Conservation (phyloP, 441 rosid genomes). For the California macrophylla region DNA sequence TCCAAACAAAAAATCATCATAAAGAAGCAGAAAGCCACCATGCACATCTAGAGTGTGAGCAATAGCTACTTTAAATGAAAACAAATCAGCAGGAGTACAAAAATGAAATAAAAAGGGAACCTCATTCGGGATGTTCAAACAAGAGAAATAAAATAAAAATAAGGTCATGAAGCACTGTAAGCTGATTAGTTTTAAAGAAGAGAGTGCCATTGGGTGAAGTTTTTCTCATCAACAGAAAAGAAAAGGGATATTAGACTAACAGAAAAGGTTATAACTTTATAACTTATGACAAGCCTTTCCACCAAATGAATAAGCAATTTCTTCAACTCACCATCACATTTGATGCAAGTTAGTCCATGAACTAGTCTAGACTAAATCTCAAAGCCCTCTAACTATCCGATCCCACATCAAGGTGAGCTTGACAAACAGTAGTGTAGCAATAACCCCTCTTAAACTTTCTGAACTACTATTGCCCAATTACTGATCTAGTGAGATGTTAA, state of each 20-base stretch:
- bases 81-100: neutral
- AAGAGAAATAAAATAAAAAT: neutral
- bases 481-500: neutral
- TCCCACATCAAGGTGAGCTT: neutral
- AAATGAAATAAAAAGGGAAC: neutral
- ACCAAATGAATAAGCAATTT: neutral
- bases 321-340: neutral
- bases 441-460: neutral
- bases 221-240: neutral
- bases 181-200: neutral
- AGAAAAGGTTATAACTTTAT: neutral
- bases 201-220: neutral
- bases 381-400: neutral
- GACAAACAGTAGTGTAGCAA: neutral
- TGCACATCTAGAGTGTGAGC: neutral
- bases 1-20: neutral
- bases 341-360: neutral
- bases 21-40: neutral
- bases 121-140: neutral
- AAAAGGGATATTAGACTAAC: neutral
- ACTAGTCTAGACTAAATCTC: neutral
- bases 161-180: neutral
- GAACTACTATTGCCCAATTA: neutral
- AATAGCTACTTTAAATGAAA: neutral
- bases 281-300: neutral